Evolutionary conservation across 2,329 filamentous ascomycete genomes (phyloP), one percentile per base, ranked within the genome.

Genomic region (Trichoderma lentiforme): DNA sequence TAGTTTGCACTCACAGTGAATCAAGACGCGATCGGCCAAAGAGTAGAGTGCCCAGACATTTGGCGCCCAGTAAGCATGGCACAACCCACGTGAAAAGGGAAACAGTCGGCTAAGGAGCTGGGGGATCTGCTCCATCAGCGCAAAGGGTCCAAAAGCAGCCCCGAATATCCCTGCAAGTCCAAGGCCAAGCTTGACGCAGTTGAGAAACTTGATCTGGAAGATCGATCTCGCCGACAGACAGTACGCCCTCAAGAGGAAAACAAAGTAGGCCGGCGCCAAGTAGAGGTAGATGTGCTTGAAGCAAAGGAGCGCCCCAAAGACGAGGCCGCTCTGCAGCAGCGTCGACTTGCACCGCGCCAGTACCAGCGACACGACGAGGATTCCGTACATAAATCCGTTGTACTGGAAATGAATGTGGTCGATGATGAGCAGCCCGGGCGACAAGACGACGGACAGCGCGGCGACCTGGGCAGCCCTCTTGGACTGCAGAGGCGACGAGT

Each of bases 331-430:
- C 60, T 86, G 84, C 14, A 98, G 86, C 39, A 96, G 85, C 0
- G 92, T 92, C 3, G 91, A 91, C 78, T 88, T 89, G 76, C 91
- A 89, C 65, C 93, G 90, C 7, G 94, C 94, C 72, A 97, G 84
- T 2, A 97, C 92, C 62, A 99, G 87, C 3, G 96, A 98, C 69
- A 95, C 86, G 47, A 98, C 88, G 65, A 99, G 85, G 57, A 98
- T 85, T 47, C 96, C 96, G 80, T 98, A 99, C 83, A 99, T 90
- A 83, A 95, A 94, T 53, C 96, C 95, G 84, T 99, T 99, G 85
- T 99, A 99, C 85, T 99, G 96, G 81, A 99, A 99, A 81, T 98
- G 95, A 75, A 98, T 95, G 81, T 99, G 96, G 79, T 99, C 96
- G 81, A 99, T 98, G 80, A 99, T 97, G 73, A 99, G 86, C 43